phyloP scores from a whole-genome alignment of 2,329 filamentous ascomycete genomes.

The Beauveria varroae region DNA sequence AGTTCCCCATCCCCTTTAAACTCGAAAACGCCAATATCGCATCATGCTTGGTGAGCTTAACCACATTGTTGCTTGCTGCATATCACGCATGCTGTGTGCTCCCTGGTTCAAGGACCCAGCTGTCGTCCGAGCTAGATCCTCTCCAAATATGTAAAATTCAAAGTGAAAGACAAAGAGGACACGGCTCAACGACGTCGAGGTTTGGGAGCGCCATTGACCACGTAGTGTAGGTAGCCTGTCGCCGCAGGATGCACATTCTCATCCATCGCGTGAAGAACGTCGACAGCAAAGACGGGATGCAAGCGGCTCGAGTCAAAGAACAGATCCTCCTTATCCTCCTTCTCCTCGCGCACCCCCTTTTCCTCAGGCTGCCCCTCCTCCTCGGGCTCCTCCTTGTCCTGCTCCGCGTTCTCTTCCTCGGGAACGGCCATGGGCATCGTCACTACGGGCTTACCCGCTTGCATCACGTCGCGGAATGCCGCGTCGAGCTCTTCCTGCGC shows the following conservation, averaged over 20 bases:
- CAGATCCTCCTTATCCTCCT: not conserved
- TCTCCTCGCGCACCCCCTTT: not conserved
- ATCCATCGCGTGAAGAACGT: conserved; percentile 3
- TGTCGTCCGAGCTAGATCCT: not conserved
- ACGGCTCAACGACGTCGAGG: not conserved
- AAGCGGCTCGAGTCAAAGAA: conserved; percentile 3
- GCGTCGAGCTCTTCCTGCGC: conserved; percentile 8
- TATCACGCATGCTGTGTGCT: not conserved
- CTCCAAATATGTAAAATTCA: not conserved
- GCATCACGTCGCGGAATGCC: conserved; percentile 3
- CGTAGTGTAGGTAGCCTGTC: conserved; percentile 5
- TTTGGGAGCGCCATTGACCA: conserved; percentile 10
- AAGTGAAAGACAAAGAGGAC: not conserved
- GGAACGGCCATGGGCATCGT: not conserved
- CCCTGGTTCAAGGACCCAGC: not conserved
- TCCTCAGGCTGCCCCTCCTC: not conserved
- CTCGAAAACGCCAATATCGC: not conserved
- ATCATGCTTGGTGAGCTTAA: not conserved
- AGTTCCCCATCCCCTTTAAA: no score
- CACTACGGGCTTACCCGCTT: conserved; percentile 1
- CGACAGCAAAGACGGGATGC: conserved; percentile 7
- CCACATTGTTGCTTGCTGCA: not conserved
- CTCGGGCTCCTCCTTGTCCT: not conserved
- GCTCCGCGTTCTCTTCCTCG: not conserved
- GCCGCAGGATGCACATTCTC: conserved; percentile 5